Conservation (phyloP, 2,329 filamentous ascomycete genomes). For the Neonectria neomacrospora region DNA sequence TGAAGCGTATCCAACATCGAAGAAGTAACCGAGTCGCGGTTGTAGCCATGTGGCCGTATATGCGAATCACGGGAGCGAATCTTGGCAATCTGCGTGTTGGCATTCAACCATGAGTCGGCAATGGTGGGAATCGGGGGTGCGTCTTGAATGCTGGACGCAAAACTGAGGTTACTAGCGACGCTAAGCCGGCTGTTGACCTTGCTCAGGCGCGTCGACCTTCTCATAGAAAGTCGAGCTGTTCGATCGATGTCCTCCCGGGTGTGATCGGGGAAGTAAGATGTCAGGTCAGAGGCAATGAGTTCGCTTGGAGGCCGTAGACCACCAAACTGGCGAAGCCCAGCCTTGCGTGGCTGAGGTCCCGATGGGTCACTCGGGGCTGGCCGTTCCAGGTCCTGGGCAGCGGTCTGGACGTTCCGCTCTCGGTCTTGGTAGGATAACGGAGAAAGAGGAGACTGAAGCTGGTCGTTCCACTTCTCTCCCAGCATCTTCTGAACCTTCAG, state of each 20-base stretch:
- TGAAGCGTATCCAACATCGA: slow-evolving; percentile 90
- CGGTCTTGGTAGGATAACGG: slow-evolving; percentile 79
- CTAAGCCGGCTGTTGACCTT: slow-evolving; percentile 93
- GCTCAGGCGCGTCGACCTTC: slow-evolving; percentile 89
- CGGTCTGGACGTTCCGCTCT: slow-evolving; percentile 72
- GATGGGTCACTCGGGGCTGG: slow-evolving; percentile 61
- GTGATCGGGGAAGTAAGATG: slow-evolving; percentile 97
- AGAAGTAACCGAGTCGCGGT: slow-evolving; percentile 88
- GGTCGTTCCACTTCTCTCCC: slow-evolving; percentile 86
- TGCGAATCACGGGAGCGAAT: slow-evolving; percentile 60
- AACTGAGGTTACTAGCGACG: slow-evolving; percentile 92
- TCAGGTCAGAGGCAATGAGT: slow-evolving; percentile 94
- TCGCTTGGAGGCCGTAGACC: slow-evolving; percentile 94
- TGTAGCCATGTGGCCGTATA: slow-evolving; percentile 59
- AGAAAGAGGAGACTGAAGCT: slow-evolving; percentile 84
- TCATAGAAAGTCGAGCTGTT: slow-evolving; percentile 91
- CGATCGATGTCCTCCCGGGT: slow-evolving; percentile 94
- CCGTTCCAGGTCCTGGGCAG: slow-evolving; percentile 68
- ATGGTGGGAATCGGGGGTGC: slow-evolving; percentile 96
- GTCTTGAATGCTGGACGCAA: slow-evolving; percentile 90
- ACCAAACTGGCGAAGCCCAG: slow-evolving; percentile 82
- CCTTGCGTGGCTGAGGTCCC: slow-evolving; percentile 60
- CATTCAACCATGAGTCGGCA: slow-evolving; percentile 88
- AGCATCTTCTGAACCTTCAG: slow-evolving; percentile 89
- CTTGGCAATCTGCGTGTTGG: slow-evolving; percentile 52